Base-by-base conservation (phyloP, 2,329 filamentous ascomycete genomes). In the Sclerotiophoma versabilis region DNA sequence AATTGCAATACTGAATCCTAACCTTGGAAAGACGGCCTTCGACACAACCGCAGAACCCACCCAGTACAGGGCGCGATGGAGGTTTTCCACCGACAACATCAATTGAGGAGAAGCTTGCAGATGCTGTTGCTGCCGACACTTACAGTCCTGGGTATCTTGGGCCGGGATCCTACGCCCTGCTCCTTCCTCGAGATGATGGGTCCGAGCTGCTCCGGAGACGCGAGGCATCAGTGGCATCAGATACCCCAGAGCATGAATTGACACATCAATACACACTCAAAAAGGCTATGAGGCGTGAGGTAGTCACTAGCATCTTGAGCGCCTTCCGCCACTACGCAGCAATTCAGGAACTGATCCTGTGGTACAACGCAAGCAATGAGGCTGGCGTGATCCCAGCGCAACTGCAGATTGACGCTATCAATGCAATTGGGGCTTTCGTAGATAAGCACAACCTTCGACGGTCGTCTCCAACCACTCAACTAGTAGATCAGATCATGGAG, bases 321-420 rank as follows among this genome's bases (percentile, higher is more conserved):
- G 59, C 62, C 17, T 58, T 74, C 20, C 66, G 71, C 2, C 55
- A 72, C 25, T 71, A 68, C 23, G 45, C 57, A 7, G 22, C 63
- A 0, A 70, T 74, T 25, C 57, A 54, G 25, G 65, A 70, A 9
- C 54, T 71, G 2, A 49, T 73, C 0, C 14, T 64, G 12, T 60
- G 60, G 56, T 69, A 71, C 32, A 64, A 59, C 9, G 57, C 62
- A 26, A 53, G 44, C 15, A 71, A 69, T 20, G 69, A 76, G 56
- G 64, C 69, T 7, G 71, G 72, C 2, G 66, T 74, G 5, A 65
- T 79, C 22, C 68, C 76, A 2, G 66, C 68, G 1, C 70, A 72
- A 23, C 59, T 79, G 1, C 61, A 75, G 5, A 54, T 75, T 4
- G 68, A 74, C 30, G 65, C 70, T 5, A 62, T 78, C 34, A 64